These are phyloP conservation scores for Blastobotrys apis DNA, from an alignment of 1,139 yeast genomes.

Conservation along the genomic window DNA sequence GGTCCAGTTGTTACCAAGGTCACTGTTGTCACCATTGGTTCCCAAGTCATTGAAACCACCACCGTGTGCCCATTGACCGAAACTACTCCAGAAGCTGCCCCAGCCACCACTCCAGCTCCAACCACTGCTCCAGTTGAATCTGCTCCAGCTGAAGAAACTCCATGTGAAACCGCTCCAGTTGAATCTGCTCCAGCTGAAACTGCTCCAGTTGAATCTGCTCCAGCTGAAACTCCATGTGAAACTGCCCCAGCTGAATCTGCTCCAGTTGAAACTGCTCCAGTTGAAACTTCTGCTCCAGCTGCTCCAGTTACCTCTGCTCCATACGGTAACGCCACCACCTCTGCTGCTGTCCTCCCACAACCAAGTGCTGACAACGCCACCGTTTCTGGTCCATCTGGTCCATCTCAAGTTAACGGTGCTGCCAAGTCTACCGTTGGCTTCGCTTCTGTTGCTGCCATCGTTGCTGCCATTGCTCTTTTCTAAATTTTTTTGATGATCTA, in stretches of 20 bases:
- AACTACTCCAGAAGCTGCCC: constrained; percentile 7
- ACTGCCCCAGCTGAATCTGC: constrained; percentile 12
- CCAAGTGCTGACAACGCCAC: not conserved
- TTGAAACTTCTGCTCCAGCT: constrained; percentile 13
- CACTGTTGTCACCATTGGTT: constrained; percentile 17
- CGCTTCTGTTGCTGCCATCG: constrained; percentile 14
- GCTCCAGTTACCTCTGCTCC: constrained; percentile 8
- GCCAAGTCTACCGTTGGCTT: constrained; percentile 13
- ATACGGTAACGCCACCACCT: constrained; percentile 9
- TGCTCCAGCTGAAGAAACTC: constrained; percentile 17
- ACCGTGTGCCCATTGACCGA: constrained; percentile 22
- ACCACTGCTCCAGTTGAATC: constrained; percentile 10
- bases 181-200: constrained; percentile 8
- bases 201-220: constrained; percentile 14
- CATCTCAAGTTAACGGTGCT: constrained; percentile 13
- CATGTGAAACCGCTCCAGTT: constrained; percentile 17
- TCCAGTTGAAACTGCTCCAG: constrained; percentile 15
- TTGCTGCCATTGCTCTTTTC: constrained; percentile 14
- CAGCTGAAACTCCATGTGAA: constrained; percentile 13
- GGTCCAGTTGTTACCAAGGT: constrained; percentile 16
- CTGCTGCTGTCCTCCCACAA: constrained; percentile 12
- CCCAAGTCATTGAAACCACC: constrained; percentile 19
- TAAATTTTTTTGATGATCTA: constrained; percentile 6
- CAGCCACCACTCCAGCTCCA: constrained; percentile 14
- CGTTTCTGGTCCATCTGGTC: constrained; percentile 6